A percentile compares a stretch with the other conserved stretches of the same genome.
phyloP scores from a whole-genome alignment of 345 rosid genomes.

The Passiflora organensis region DNA sequence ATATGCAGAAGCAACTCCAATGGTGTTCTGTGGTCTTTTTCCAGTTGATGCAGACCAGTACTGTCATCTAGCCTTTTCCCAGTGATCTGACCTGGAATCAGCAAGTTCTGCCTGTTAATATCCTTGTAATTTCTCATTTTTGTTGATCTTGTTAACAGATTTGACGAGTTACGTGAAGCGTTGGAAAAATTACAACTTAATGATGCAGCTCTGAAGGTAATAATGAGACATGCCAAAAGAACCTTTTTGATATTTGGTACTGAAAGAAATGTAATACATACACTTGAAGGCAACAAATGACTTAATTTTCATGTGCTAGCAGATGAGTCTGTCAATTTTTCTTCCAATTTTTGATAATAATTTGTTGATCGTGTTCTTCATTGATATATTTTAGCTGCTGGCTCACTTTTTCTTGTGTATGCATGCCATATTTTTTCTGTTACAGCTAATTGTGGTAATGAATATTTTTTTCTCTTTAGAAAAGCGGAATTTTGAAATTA shows the following conservation, averaged over 20 bases:
- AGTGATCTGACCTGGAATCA: constrained; percentile 1
- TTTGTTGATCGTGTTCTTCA: no score
- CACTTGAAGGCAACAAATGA: no score
- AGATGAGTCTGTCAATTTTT: no score
- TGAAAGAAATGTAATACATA: no score
- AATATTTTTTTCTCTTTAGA: no score
- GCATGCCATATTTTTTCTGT: no score
- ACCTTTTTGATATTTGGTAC: background rate
- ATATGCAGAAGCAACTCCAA: constrained; percentile 95
- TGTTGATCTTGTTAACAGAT: constrained; percentile 43
- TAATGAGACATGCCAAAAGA: background rate
- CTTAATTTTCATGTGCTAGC: no score
- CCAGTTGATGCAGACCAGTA: constrained; percentile 99
- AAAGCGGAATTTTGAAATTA: no score
- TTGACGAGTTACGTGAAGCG: constrained; percentile 90
- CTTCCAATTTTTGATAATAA: no score
- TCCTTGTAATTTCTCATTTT: constrained; percentile 16
- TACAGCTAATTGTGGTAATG: no score
- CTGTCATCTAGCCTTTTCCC: constrained; percentile 20
- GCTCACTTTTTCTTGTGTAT: no score
- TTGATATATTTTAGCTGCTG: no score
- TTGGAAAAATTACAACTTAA: constrained; percentile 94
- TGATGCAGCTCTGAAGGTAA: constrained; percentile 95
- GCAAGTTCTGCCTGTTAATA: constrained; percentile 5
- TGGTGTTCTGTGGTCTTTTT: constrained; percentile 97